Evolutionary conservation across 2,329 filamentous ascomycete genomes (phyloP), one percentile per base, ranked within the genome.

Genomic region (Trichoderma sp.): DNA sequence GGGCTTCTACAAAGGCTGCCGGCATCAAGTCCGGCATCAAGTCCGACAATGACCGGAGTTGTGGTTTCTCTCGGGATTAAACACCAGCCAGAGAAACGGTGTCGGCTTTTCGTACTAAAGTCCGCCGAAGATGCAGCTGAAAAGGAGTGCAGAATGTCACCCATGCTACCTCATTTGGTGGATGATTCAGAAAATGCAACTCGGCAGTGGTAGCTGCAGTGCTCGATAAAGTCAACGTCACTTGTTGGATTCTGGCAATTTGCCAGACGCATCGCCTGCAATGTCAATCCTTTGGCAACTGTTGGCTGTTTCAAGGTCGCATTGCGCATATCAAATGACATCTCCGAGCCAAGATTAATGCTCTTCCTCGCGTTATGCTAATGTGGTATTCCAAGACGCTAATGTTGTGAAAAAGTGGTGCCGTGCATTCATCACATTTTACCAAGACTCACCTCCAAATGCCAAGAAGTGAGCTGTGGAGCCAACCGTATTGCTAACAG

Each of bases 361-460:
- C 36, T 50, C 32, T 15, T 32, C n/a, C 20, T 36, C n/a, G 23
- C 47, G 30, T 36, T 23, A 39, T 66, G 32, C 64, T 28, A 57
- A 57, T 32, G 20, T 43, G 15, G 15, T 59, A 34, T 23, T 15
- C 30, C 23, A 11, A 17, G 50, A 6, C 64, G 50, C 64, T 43
- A 67, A 58, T 39, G 53, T 34, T 20, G 26, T 15, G 34, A 43
- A 32, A 11, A 28, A 43, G 34, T 67, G 34, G 50, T 67, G 32
- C 64, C 47, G 32, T 57, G 64, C 64, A 67, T 55, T 66, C 36
- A 59, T 58, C 65, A 68, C 53, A 68, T 68, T 32, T 59, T 36
- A 59, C 63, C 39, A 68, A 47, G 28, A 26, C 17, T 62, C 39
- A 62, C 55, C 55, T 62, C 57, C 39, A 61, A 34, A 36, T 62